Percentiles rank a stretch among this genome's conserved stretches.
Evolutionary conservation across 768 basidiomycete species (phyloP).

Genomic region (Lactarius hatsudake): DNA sequence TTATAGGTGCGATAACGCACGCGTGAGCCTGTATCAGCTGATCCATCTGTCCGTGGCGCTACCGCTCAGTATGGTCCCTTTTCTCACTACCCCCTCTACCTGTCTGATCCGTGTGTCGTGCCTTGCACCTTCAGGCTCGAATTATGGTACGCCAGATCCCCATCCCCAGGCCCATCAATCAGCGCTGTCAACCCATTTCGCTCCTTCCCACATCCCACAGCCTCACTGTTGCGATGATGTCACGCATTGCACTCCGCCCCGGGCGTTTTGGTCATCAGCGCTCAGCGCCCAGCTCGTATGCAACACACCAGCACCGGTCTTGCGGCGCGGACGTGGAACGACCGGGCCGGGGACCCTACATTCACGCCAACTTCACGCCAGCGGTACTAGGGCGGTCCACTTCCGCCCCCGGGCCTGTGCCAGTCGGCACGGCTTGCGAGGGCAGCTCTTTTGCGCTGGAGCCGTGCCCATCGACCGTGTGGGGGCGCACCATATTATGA

Average conservation of each 20-base stretch:
- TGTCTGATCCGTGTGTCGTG: neutral
- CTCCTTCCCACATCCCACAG: neutral
- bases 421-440: no score
- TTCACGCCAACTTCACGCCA: neutral
- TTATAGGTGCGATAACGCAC: conserved; percentile 10
- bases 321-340: neutral
- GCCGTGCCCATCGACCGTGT: neutral
- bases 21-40: conserved; percentile 24
- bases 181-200: no score
- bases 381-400: no score
- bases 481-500: no score
- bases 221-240: conserved; percentile 60
- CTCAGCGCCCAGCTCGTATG: no score
- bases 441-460: neutral
- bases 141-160: conserved; percentile 6
- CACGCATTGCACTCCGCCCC: conserved; percentile 61
- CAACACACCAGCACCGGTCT: neutral
- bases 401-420: neutral
- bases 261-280: neutral
- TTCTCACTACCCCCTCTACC: neutral
- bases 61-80: conserved; percentile 34
- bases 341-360: neutral
- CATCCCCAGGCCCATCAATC: no score
- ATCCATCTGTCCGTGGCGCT: conserved; percentile 35
- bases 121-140: conserved; percentile 3